These are phyloP conservation scores for Acanthamoeba sp. DNA, from an alignment of 208 protist species.

Conservation along the genomic window DNA sequence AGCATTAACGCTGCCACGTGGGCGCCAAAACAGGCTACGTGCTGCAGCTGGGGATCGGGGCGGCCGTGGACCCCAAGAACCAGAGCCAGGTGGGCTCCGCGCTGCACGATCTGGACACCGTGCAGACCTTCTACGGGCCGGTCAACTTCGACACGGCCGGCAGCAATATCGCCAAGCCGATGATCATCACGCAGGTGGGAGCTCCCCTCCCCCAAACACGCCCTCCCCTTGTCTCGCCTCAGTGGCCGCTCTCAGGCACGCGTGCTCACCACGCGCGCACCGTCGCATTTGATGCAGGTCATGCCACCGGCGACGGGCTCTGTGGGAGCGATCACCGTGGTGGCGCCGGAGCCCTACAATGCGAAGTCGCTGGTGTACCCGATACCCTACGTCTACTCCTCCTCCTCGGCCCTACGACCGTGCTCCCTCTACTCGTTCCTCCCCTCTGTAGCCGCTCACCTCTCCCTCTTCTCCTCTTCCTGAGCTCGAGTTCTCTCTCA, in stretches of 20 bases:
- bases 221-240: not conserved
- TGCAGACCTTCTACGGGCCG: slow-evolving; percentile 44
- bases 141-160: slow-evolving; percentile 42
- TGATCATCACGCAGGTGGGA: slow-evolving; percentile 38
- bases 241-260: not conserved
- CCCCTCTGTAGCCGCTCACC: not conserved
- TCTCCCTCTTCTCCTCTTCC: not conserved
- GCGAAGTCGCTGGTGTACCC: not conserved
- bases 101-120: not conserved
- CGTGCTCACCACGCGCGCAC: not conserved
- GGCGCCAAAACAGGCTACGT: slow-evolving; percentile 29
- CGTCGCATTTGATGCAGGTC: not conserved
- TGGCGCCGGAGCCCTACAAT: slow-evolving; percentile 35
- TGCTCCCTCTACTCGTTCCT: not conserved
- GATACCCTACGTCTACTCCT: slow-evolving; percentile 1
- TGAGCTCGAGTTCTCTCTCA: not conserved
- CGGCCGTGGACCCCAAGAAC: not conserved
- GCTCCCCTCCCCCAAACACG: not conserved
- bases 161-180: slow-evolving; percentile 58
- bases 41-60: not conserved
- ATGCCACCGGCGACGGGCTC: not conserved
- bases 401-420: not conserved
- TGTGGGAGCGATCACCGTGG: not conserved
- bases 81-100: slow-evolving; percentile 49
- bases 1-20: too few relatives aligned